Conservation (phyloP, 352 stramenopile genomes). For the Stephanocyclus meneghinianus region DNA sequence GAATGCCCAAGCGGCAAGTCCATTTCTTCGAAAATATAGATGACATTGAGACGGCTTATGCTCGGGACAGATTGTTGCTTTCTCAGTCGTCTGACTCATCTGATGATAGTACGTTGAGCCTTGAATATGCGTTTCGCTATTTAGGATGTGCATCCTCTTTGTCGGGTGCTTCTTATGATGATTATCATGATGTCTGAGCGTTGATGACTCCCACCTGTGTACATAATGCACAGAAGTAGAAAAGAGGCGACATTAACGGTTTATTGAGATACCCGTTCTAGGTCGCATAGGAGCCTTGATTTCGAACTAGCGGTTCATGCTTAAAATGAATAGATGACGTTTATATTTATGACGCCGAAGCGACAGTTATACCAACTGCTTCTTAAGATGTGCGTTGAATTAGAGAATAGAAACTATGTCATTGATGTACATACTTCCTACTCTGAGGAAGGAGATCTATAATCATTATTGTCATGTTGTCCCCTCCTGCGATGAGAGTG, state of each 20-base stretch:
- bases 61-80: neutral
- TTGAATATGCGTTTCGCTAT: conserved; percentile 10
- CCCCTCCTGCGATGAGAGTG: conserved; percentile 45
- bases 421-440: conserved; percentile 31
- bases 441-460: conserved; percentile 79
- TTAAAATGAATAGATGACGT: neutral
- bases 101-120: conserved; percentile 11
- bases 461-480: conserved; percentile 90
- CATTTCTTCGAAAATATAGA: conserved; percentile 15
- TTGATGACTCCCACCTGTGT: neutral
- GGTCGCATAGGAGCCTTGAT: neutral
- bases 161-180: neutral
- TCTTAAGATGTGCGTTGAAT: neutral
- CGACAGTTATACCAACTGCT: neutral
- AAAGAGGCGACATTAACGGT: too few relatives aligned
- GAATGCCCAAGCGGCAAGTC: conserved; percentile 4
- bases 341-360: neutral
- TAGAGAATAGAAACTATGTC: neutral
- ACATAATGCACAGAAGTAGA: too few relatives aligned
- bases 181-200: neutral
- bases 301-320: neutral
- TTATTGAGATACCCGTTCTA: neutral
- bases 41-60: neutral
- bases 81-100: neutral
- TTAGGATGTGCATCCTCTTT: neutral